Percentiles rank a stretch among this genome's conserved stretches.
Evolutionary conservation across 352 stramenopile genomes (phyloP).

Genomic region (Phytophthora sansomeana): DNA sequence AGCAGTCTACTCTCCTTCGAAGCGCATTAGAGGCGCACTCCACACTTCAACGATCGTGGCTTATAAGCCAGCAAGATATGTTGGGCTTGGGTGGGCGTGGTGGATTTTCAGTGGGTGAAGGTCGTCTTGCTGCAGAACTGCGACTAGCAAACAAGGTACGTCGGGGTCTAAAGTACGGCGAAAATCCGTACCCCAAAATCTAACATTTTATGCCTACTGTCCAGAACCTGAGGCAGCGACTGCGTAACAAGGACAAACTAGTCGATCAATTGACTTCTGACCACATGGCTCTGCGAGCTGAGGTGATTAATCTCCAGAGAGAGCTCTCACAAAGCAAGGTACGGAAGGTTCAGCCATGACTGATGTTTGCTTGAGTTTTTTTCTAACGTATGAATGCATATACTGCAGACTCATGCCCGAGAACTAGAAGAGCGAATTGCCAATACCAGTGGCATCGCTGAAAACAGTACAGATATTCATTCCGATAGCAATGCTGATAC

Average conservation of each 20-base stretch:
- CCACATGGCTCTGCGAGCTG: slow-evolving; percentile 60
- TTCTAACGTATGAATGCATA: slow-evolving; percentile 1
- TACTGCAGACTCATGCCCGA: slow-evolving; percentile 40
- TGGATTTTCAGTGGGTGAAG: slow-evolving; percentile 85
- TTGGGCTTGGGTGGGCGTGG: slow-evolving; percentile 56
- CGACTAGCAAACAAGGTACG: slow-evolving; percentile 88
- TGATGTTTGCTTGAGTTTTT: background rate
- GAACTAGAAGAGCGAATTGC: slow-evolving; percentile 44
- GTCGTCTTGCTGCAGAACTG: slow-evolving; percentile 78
- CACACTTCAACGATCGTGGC: slow-evolving; percentile 79
- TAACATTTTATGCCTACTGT: slow-evolving; percentile 11
- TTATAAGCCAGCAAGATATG: slow-evolving; percentile 79
- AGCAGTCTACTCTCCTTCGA: slow-evolving; percentile 79
- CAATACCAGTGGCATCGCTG: slow-evolving; percentile 3
- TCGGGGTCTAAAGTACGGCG: background rate
- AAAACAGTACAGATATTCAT: slow-evolving; percentile 8
- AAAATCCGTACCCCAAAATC: background rate
- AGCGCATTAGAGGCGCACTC: slow-evolving; percentile 77
- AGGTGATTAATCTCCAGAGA: slow-evolving; percentile 68
- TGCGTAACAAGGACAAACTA: slow-evolving; percentile 87
- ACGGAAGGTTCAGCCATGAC: background rate
- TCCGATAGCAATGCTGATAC: slow-evolving; percentile 19
- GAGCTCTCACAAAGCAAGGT: slow-evolving; percentile 75
- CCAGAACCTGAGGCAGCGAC: slow-evolving; percentile 81
- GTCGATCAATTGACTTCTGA: slow-evolving; percentile 85